phyloP scores from a whole-genome alignment of 139 green algal species.

The Haematococcus lacustris region DNA sequence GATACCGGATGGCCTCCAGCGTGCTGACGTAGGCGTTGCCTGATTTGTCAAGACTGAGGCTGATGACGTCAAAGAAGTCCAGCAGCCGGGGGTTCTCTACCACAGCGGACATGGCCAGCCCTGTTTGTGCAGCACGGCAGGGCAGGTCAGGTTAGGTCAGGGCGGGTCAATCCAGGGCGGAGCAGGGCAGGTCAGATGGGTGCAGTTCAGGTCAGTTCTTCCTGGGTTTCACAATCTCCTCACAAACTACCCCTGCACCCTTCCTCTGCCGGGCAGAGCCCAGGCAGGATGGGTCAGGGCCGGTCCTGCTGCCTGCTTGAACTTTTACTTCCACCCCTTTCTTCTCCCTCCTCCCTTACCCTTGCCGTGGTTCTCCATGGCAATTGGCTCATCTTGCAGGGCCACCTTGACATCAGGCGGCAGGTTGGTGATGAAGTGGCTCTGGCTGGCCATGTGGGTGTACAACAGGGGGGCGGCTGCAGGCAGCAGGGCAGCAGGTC shows the following conservation, averaged over 20 bases:
- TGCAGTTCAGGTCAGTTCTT: too few species aligned
- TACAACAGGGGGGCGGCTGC: conserved; percentile 56
- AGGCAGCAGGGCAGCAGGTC: conserved; percentile 3
- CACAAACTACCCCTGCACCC: too few species aligned
- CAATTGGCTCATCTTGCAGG: conserved; percentile 58
- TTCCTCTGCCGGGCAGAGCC: too few species aligned
- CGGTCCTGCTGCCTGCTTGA: too few species aligned
- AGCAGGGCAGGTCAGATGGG: too few species aligned
- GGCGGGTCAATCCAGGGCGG: too few species aligned
- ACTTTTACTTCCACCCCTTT: too few species aligned
- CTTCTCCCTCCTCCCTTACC: too few species aligned
- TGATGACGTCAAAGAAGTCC: conserved; percentile 52
- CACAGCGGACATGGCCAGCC: conserved; percentile 47
- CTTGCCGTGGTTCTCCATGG: conserved; percentile 77
- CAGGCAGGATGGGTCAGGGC: too few species aligned
- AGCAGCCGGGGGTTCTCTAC: conserved; percentile 45
- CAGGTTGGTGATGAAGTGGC: conserved; percentile 44
- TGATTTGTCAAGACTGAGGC: conserved; percentile 49
- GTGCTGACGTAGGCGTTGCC: conserved; percentile 64
- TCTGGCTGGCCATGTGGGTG: conserved; percentile 34
- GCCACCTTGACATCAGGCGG: conserved; percentile 47
- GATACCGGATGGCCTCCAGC: conserved; percentile 53
- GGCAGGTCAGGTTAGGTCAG: too few species aligned
- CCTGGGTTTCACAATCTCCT: too few species aligned
- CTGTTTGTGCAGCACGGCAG: too few species aligned